Evolutionary conservation across 768 basidiomycete species (phyloP), one percentile per base, ranked within the genome.

Genomic region (Mycena rosella): DNA sequence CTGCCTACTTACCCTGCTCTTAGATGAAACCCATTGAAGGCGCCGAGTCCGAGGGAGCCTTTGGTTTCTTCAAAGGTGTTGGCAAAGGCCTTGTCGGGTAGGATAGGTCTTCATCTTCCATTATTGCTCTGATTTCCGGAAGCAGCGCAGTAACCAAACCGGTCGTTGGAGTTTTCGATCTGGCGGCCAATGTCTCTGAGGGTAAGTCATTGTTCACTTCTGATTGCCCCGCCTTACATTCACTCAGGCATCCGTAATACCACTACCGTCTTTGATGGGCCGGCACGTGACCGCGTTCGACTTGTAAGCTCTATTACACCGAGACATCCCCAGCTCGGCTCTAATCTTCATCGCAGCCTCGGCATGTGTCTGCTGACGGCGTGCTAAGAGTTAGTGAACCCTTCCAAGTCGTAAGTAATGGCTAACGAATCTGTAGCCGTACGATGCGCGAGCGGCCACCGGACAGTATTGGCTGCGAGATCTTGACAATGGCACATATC

Each of bases 401-500:
- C 26, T 47, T 55, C 44, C 49, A 44, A 38, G 15, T 42, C n/a
- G 44, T 40, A 5, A 65, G 68, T 64, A 44, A 49, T 32, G 10
- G 27, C 53, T 68, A 2, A 48, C 15, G 67, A 44, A 34, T 57
- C 27, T 59, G 60, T 60, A 97, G 95, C 89, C 97, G 0, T 99
- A 94, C 79, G 93, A 94, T 54, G 86, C 88, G 38, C 91, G 96
- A 8, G 96, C 98, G 77, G 95, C 96, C 0, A 81, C 94, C 10
- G 98, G 98, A 8, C 98, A 99, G 79, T 95, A 92, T 73, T 99
- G 98, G 97, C 91, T 99, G 86, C 94, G 90, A 80, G 97, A 98
- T 75, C 79, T 99, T 18, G 95, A 96, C 70, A 90, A 94, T 64
- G 98, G 97, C 13, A 85, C 88, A 18, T 99, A 92, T 78, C 88